Evolutionary conservation across 1,284 basidiomycete species (phyloP).

Genomic region (Takashimella koratensis): DNA sequence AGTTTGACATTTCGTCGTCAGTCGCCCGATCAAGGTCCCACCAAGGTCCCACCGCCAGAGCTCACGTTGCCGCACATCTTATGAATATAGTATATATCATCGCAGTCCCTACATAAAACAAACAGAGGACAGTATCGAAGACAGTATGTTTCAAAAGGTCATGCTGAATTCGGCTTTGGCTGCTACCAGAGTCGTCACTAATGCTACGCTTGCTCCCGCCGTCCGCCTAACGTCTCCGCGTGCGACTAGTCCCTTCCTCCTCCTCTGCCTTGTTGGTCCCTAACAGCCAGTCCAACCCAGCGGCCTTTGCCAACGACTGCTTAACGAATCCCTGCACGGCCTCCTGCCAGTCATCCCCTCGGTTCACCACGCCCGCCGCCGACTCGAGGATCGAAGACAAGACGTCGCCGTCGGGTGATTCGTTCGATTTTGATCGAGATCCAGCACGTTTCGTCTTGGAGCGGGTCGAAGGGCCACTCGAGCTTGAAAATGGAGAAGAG

Average conservation of each 20-base stretch:
- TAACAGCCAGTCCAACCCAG: conserved; percentile 39
- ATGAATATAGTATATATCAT: too few relatives aligned
- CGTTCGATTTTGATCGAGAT: not conserved
- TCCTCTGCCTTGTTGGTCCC: conserved; percentile 9
- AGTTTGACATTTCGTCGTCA: too few relatives aligned
- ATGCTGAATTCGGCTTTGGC: too few relatives aligned
- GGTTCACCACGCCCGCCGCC: not conserved
- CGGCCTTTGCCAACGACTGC: conserved; percentile 28
- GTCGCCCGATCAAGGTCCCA: too few relatives aligned
- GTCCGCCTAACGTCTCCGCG: not conserved
- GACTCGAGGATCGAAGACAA: not conserved
- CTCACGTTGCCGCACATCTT: too few relatives aligned
- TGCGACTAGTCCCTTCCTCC: conserved; percentile 8
- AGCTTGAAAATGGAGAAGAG: not conserved
- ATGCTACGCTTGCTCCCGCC: too few relatives aligned
- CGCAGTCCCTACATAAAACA: too few relatives aligned
- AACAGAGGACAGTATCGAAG: too few relatives aligned
- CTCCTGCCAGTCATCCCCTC: conserved; percentile 19
- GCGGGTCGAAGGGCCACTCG: not conserved
- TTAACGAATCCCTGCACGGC: conserved; percentile 40
- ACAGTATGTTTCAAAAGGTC: too few relatives aligned
- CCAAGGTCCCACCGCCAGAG: too few relatives aligned
- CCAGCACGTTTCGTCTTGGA: not conserved
- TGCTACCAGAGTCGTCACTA: too few relatives aligned
- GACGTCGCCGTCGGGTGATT: not conserved